phyloP scores from a whole-genome alignment of 169 alveolate species.

The Cryptosporidium andersoni region DNA sequence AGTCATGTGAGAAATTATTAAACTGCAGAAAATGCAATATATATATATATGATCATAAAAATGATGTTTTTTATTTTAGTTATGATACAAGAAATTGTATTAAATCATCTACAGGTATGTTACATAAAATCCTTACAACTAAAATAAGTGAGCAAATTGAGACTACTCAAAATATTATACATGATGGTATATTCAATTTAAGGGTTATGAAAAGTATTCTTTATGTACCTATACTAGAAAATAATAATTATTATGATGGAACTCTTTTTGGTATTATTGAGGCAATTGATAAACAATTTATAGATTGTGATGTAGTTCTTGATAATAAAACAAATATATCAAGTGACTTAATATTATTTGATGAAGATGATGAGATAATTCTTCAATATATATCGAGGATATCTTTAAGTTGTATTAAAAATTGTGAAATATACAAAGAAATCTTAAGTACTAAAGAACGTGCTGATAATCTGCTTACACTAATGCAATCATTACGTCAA shows the following conservation, averaged over 20 bases:
- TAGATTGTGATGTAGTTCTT: constrained; percentile 4
- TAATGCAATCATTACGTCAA: constrained; percentile 50
- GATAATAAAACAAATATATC: neutral
- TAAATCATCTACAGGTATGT: constrained; percentile 1
- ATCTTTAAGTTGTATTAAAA: constrained; percentile 28
- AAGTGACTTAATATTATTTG: neutral
- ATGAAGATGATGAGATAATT: constrained; percentile 12
- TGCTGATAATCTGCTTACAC: constrained; percentile 57
- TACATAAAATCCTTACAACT: constrained; percentile 9
- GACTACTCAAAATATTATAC: neutral
- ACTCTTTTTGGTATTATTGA: constrained; percentile 47
- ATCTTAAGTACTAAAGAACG: constrained; percentile 46
- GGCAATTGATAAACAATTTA: constrained; percentile 11
- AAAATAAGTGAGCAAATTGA: constrained; percentile 19
- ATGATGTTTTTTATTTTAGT: constrained; percentile 45
- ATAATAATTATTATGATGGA: constrained; percentile 3
- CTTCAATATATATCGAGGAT: constrained; percentile 12
- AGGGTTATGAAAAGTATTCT: constrained; percentile 12
- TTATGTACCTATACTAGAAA: constrained; percentile 8
- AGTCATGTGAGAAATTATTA: constrained; percentile 14
- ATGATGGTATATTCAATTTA: neutral
- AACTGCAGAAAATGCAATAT: constrained; percentile 55
- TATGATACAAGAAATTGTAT: constrained; percentile 53
- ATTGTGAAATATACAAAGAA: constrained; percentile 62
- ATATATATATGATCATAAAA: constrained; percentile 32